Evolutionary conservation across 805 yeast genomes (phyloP).

Genomic region (Schwanniomyces yamadae): DNA sequence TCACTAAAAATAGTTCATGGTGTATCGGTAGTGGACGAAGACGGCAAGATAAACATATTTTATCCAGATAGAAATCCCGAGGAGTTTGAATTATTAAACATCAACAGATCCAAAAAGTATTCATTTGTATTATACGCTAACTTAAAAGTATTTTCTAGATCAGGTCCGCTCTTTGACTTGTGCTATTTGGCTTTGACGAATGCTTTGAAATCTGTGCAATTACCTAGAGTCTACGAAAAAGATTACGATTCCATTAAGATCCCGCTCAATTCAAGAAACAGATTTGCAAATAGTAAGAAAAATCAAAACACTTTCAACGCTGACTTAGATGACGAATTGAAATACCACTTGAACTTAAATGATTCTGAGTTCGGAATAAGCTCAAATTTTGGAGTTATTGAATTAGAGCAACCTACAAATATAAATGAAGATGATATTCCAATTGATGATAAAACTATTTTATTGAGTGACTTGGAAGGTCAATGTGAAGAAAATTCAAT

Average conservation of each 20-base stretch:
- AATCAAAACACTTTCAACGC: conserved; percentile 47
- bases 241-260: conserved; percentile 56
- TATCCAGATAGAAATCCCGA: conserved; percentile 21
- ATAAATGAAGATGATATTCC: conserved; percentile 28
- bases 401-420: conserved; percentile 31
- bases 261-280: conserved; percentile 51
- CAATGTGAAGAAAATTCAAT: conserved; percentile 75
- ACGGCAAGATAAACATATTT: conserved; percentile 17
- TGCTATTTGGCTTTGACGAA: conserved; percentile 66
- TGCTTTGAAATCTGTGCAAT: conserved; percentile 56
- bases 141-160: conserved; percentile 72
- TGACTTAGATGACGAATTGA: conserved; percentile 40
- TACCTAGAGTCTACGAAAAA: conserved; percentile 71
- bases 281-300: conserved; percentile 38
- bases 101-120: conserved; percentile 16
- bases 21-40: conserved; percentile 18
- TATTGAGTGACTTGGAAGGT: conserved; percentile 78
- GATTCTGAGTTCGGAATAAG: conserved; percentile 39
- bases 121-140: conserved; percentile 63
- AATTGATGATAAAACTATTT: conserved; percentile 27
- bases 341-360: conserved; percentile 39
- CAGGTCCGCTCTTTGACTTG: conserved; percentile 79
- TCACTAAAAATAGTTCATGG: conserved; percentile 22
- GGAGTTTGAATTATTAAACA: conserved; percentile 13
- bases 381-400: conserved; percentile 62